Evolutionary conservation across 345 rosid genomes (phyloP).

Genomic region (Adansonia digitata): DNA sequence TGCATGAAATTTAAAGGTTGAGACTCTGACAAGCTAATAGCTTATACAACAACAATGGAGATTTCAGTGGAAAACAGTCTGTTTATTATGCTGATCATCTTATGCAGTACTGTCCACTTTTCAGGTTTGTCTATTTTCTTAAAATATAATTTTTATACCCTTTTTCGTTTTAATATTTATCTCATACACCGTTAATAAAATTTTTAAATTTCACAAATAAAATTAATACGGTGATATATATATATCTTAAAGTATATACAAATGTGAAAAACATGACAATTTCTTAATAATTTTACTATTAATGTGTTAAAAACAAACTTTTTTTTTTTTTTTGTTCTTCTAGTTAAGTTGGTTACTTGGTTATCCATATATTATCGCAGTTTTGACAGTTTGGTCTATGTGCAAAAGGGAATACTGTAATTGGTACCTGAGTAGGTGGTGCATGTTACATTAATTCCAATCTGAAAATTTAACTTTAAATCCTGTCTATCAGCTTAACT

Average conservation of each 20-base stretch:
- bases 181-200: too few relatives aligned
- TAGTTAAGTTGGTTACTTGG: too few relatives aligned
- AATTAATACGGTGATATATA: too few relatives aligned
- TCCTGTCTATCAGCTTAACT: neutral
- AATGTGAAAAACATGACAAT: too few relatives aligned
- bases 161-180: too few relatives aligned
- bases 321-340: neutral
- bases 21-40: neutral
- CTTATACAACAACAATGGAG: neutral
- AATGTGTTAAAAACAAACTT: too few relatives aligned
- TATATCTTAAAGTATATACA: too few relatives aligned
- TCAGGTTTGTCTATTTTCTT: neutral
- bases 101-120: neutral
- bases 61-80: neutral
- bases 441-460: neutral
- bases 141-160: neutral
- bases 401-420: neutral
- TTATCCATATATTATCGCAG: too few relatives aligned
- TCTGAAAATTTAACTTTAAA: neutral
- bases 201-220: too few relatives aligned
- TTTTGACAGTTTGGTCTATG: neutral
- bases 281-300: too few relatives aligned
- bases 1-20: neutral
- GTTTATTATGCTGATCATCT: neutral
- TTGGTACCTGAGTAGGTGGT: neutral